Conservation (phyloP, 2,329 filamentous ascomycete species). For the Aspergillus pseudoterreus region DNA sequence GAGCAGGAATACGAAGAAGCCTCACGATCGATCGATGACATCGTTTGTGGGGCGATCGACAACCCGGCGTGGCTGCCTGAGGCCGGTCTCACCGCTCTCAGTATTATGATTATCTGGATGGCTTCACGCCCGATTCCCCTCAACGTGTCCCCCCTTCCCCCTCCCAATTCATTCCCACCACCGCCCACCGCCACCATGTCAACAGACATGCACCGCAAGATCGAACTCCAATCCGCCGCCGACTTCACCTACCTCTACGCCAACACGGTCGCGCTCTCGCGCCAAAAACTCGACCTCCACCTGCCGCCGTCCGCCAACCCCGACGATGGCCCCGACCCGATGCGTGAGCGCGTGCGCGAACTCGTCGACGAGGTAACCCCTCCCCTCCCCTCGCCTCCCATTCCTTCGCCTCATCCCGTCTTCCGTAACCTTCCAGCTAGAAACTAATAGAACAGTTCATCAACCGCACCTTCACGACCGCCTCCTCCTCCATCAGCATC, state of each 20-base stretch:
- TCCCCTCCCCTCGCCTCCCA: background rate
- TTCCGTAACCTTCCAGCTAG: background rate
- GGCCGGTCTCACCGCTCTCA: background rate
- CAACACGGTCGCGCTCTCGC: constrained; percentile 43
- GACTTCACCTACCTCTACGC: constrained; percentile 48
- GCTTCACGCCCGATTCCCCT: no score
- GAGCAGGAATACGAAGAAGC: background rate
- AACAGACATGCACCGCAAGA: constrained; percentile 39
- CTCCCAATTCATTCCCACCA: background rate
- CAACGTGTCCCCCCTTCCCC: background rate
- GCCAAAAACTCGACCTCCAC: constrained; percentile 47
- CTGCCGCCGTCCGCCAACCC: constrained; percentile 43
- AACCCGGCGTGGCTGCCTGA: background rate
- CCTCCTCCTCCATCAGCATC: constrained; percentile 44
- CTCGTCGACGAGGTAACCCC: constrained; percentile 37
- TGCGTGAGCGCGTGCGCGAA: constrained; percentile 42
- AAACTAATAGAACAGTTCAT: constrained; percentile 35
- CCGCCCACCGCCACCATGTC: background rate
- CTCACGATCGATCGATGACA: constrained; percentile 17
- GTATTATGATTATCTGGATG: background rate
- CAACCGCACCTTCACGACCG: constrained; percentile 40
- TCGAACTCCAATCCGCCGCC: constrained; percentile 49
- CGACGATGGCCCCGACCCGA: constrained; percentile 36
- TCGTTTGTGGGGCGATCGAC: constrained; percentile 15
- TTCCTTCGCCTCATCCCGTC: background rate